Percentiles rank a stretch among this genome's conserved stretches.
Conservation (phyloP, 225 moss, liverwort and hornwort genomes). For the Takakia lepidozioides region DNA sequence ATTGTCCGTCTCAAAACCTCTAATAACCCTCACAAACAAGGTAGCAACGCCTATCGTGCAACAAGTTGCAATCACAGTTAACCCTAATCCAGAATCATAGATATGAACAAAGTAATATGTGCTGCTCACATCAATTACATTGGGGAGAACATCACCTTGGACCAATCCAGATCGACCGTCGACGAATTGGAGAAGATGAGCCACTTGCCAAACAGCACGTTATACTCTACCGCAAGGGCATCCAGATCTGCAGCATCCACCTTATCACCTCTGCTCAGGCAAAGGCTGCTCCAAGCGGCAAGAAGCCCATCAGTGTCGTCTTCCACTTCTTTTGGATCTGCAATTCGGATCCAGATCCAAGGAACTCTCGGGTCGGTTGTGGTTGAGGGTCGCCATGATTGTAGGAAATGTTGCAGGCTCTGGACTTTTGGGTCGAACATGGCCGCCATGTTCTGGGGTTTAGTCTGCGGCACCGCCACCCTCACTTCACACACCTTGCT, state of each 20-base stretch:
- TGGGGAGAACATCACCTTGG: too few species aligned
- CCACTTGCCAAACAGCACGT: slow-evolving; percentile 21
- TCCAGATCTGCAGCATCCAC: slow-evolving; percentile 14
- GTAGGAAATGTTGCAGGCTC: slow-evolving; percentile 13
- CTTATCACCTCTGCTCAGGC: slow-evolving; percentile 10
- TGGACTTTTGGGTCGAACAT: slow-evolving; percentile 4
- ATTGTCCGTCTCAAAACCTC: too few species aligned
- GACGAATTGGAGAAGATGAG: slow-evolving; percentile 16
- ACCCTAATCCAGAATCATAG: too few species aligned
- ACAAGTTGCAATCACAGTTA: too few species aligned
- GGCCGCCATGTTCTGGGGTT: too few species aligned
- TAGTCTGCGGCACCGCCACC: too few species aligned
- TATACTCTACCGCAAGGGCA: slow-evolving; percentile 12
- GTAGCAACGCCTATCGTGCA: too few species aligned
- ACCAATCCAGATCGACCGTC: slow-evolving; percentile 19
- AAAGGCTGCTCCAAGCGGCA: slow-evolving; percentile 15
- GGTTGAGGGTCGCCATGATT: slow-evolving; percentile 12
- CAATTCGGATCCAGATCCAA: slow-evolving; percentile 9
- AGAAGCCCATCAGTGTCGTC: background rate
- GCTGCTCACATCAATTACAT: too few species aligned
- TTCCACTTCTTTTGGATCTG: background rate
- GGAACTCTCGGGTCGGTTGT: slow-evolving; percentile 1
- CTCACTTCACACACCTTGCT: too few species aligned
- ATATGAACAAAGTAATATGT: too few species aligned
- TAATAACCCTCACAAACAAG: too few species aligned